Evolutionary conservation across 1,284 basidiomycete species (phyloP).

Genomic region (Boletus hoseneyae): DNA sequence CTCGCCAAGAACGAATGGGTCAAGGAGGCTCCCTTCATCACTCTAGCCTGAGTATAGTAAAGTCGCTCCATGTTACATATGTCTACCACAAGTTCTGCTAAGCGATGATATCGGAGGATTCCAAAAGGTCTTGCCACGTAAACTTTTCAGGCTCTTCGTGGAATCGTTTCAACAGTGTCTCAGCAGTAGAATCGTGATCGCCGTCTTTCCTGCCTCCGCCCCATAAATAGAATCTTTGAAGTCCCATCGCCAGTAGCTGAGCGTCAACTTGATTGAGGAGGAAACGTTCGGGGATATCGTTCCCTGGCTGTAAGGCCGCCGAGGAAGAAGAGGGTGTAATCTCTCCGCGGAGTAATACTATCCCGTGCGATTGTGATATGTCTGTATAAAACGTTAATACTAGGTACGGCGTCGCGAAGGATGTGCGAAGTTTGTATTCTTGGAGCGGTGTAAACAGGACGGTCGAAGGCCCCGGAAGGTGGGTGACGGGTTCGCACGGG

Average conservation of each 20-base stretch:
- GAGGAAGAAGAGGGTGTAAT: conserved; percentile 69
- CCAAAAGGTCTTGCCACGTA: conserved; percentile 68
- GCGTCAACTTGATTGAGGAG: conserved; percentile 78
- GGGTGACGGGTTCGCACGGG: conserved; percentile 38
- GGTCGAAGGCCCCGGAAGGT: conserved; percentile 57
- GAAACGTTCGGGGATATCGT: conserved; percentile 40
- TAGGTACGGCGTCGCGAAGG: conserved; percentile 90
- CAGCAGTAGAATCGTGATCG: conserved; percentile 29
- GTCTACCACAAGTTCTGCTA: conserved; percentile 12
- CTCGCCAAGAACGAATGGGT: conserved; percentile 50
- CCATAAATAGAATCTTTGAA: conserved; percentile 86
- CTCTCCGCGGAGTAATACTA: conserved; percentile 91
- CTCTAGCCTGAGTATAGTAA: conserved; percentile 3
- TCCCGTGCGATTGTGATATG: conserved; percentile 72
- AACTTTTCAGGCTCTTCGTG: conserved; percentile 73
- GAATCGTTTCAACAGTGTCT: conserved; percentile 60
- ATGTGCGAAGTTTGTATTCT: conserved; percentile 87
- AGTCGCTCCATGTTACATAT: neutral
- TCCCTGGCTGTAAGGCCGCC: conserved; percentile 21
- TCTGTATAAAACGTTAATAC: conserved; percentile 94
- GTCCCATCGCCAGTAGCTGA: conserved; percentile 70
- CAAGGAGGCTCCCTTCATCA: conserved; percentile 25
- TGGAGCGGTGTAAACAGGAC: conserved; percentile 91
- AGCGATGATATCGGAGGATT: conserved; percentile 37
- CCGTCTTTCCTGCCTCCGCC: conserved; percentile 33